These are phyloP conservation scores for Nemania sp. DNA, from an alignment of 2,329 filamentous ascomycete genomes.

Conservation along the genomic window DNA sequence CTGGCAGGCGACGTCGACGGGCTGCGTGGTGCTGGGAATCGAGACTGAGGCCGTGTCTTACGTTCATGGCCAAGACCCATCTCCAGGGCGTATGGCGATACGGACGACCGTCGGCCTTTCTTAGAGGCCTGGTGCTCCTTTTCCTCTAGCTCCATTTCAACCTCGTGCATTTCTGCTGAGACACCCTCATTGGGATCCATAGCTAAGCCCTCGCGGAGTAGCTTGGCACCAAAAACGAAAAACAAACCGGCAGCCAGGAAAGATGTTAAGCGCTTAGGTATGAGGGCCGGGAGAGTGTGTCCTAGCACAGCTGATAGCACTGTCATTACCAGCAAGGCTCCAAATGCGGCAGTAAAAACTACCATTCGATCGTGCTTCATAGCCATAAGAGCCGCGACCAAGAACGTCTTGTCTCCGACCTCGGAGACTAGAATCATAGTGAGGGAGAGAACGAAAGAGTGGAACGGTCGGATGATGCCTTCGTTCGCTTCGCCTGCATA, in stretches of 20 bases:
- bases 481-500: slow-evolving; percentile 46
- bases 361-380: slow-evolving; percentile 96
- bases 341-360: slow-evolving; percentile 94
- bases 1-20: slow-evolving; percentile 75
- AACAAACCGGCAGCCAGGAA: slow-evolving; percentile 83
- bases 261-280: slow-evolving; percentile 89
- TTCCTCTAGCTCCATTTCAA: slow-evolving; percentile 89
- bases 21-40: slow-evolving; percentile 78
- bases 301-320: slow-evolving; percentile 89
- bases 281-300: slow-evolving; percentile 85
- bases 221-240: slow-evolving; percentile 82
- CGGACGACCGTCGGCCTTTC: slow-evolving; percentile 65
- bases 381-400: slow-evolving; percentile 96
- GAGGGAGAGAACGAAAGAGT: slow-evolving; percentile 89
- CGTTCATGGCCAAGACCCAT: slow-evolving; percentile 70
- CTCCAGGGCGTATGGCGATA: slow-evolving; percentile 78
- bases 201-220: slow-evolving; percentile 81
- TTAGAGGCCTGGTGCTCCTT: slow-evolving; percentile 80
- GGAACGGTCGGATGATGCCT: slow-evolving; percentile 75
- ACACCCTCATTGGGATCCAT: slow-evolving; percentile 93
- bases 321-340: slow-evolving; percentile 91
- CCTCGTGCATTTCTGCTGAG: slow-evolving; percentile 96
- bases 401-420: slow-evolving; percentile 97
- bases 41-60: slow-evolving; percentile 72
- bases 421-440: slow-evolving; percentile 98